phyloP scores from a whole-genome alignment of 805 yeast species.

The Candida chauliodis region DNA sequence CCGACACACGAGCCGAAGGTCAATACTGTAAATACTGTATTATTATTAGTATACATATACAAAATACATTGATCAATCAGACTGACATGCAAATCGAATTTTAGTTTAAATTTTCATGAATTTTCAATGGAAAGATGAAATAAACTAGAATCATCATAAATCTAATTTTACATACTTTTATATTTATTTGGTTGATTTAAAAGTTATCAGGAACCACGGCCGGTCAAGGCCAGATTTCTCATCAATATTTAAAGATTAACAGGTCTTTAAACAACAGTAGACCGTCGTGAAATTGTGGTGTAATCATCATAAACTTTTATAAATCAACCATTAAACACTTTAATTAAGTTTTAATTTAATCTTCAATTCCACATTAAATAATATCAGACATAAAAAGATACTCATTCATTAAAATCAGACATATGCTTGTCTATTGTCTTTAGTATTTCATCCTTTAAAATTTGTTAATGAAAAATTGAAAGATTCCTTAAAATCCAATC shows the following conservation, averaged over 20 bases:
- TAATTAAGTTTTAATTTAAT: conserved; percentile 14
- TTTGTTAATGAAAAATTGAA: conserved; percentile 5
- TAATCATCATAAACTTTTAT: conserved; percentile 39
- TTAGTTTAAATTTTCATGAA: conserved; percentile 6
- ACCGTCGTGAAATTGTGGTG: conserved; percentile 52
- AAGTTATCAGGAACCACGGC: conserved; percentile 46
- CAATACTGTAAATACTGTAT: too few species aligned
- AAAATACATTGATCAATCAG: conserved; percentile 26
- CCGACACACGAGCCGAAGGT: too few species aligned
- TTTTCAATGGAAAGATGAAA: conserved; percentile 7
- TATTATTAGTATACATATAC: not conserved
- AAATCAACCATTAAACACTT: not conserved
- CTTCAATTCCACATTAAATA: conserved; percentile 17
- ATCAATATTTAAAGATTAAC: conserved; percentile 44
- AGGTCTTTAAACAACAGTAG: conserved; percentile 45
- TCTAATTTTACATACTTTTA: not conserved
- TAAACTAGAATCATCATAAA: not conserved
- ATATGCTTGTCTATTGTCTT: conserved; percentile 90
- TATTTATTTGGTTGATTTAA: not conserved
- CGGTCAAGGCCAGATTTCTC: conserved; percentile 48
- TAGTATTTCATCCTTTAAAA: conserved; percentile 64
- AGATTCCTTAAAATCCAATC: conserved; percentile 1
- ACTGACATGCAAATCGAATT: conserved; percentile 43
- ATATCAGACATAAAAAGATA: conserved; percentile 51
- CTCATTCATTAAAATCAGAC: conserved; percentile 81